Conservation (phyloP, 1,139 yeast species). For the Geotrichum histeridarum region DNA sequence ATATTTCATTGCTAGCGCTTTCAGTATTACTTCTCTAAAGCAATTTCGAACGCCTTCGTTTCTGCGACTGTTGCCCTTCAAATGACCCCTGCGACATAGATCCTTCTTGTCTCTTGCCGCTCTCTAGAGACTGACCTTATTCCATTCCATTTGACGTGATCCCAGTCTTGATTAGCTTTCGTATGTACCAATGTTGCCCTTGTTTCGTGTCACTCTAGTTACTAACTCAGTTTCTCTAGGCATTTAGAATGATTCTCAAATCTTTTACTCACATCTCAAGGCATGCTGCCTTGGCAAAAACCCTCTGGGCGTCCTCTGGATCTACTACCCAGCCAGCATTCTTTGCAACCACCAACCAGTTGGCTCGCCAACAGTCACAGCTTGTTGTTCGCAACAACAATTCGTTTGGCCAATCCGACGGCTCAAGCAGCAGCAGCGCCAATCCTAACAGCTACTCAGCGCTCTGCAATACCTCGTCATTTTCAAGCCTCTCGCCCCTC, state of each 20-base stretch:
- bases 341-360: conserved; percentile 40
- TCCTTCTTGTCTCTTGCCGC: no score
- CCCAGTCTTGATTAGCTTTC: no score
- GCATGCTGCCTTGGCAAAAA: conserved; percentile 37
- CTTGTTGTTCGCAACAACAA: conserved; percentile 27
- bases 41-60: no score
- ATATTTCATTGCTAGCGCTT: no score
- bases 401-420: conserved; percentile 19
- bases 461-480: conserved; percentile 23
- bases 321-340: conserved; percentile 30
- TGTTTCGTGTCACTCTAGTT: no score
- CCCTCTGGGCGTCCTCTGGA: conserved; percentile 30
- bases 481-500: conserved; percentile 30
- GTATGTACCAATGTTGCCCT: no score
- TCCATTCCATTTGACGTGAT: no score
- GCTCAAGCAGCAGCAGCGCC: conserved; percentile 9
- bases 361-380: conserved; percentile 40
- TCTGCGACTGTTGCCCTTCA: no score
- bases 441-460: conserved; percentile 18
- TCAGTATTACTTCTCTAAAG: no score
- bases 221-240: not conserved
- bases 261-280: conserved; percentile 38
- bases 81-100: no score
- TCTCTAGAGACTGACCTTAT: no score
- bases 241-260: conserved; percentile 33